A percentile compares a stretch with the other conserved stretches of the same genome.
Evolutionary conservation across 306 rosid genomes (phyloP).

Genomic region (Trichosanthes cucumerina): DNA sequence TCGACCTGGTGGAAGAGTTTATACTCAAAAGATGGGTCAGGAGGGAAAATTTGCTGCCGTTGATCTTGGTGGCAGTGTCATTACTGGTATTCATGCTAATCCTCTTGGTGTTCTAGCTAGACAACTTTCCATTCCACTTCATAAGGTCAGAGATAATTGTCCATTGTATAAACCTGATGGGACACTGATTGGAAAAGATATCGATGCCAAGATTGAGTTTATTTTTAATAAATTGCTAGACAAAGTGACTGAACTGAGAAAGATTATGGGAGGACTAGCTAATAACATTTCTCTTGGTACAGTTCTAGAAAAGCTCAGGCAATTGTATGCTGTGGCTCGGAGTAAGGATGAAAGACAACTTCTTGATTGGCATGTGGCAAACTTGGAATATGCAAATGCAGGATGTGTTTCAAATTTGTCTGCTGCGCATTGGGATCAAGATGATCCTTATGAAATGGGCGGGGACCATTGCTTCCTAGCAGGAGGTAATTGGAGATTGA

Average conservation of each 20-base stretch:
- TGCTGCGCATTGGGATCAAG: conserved; percentile 92
- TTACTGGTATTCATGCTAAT: conserved; percentile 90
- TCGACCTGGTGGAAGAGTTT: conserved; percentile 92
- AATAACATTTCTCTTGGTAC: conserved; percentile 73
- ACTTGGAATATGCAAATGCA: conserved; percentile 91
- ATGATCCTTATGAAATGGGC: conserved; percentile 95
- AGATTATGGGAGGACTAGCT: conserved; percentile 81
- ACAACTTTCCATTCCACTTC: conserved; percentile 86
- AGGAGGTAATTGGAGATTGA: conserved; percentile 84
- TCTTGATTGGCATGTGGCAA: conserved; percentile 93
- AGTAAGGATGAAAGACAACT: conserved; percentile 62
- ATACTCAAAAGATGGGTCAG: conserved; percentile 71
- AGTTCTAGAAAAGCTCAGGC: conserved; percentile 65
- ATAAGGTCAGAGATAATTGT: conserved; percentile 81
- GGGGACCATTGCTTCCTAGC: conserved; percentile 98
- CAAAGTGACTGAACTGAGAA: conserved; percentile 76
- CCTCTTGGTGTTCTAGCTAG: conserved; percentile 93
- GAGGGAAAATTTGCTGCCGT: conserved; percentile 53
- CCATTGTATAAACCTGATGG: conserved; percentile 86
- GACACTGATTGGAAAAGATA: conserved; percentile 41
- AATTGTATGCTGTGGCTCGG: conserved; percentile 56
- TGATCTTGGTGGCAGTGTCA: conserved; percentile 89
- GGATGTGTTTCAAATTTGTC: conserved; percentile 93
- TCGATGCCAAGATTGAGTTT: conserved; percentile 54
- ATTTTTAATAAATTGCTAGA: conserved; percentile 80